Evolutionary conservation across 225 moss, liverwort and hornwort species (phyloP), one percentile per base, ranked within the genome.

Genomic region (Thuidium tamariscinum): DNA sequence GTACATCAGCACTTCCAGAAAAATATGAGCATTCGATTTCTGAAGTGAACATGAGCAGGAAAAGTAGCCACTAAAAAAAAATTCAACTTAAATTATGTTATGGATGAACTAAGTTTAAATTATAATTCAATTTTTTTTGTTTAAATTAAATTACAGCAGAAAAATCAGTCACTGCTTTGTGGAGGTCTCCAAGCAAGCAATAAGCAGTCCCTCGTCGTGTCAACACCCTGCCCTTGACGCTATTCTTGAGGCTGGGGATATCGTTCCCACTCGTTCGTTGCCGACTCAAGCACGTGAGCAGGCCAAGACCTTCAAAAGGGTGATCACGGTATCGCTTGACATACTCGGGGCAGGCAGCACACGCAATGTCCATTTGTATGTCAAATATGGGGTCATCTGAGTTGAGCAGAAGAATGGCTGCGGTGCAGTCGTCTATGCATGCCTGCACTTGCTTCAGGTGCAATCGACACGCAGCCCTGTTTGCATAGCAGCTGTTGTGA

Each of bases 391-490:
- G 88, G 26, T 89, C 89, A 52, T 91, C 91, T 14, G 86, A 90
- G 34, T 85, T 83, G 21, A 94, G 88, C 57, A 94, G 70, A 73
- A 82, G 89, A 60, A 90, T 81, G 37, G 84, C 82, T 21, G 89
- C 86, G 8, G 85, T 92, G 89, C 93, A 87, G 65, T 94, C 93
- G 8, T 94, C 93, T n/a, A 94, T 71, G 74, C 92, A 92, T 20
- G 89, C 92, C 13, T 92, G 92, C 12, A 44, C 79, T 84, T 91
- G 93, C 74, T 90, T 94, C 2, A 89, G 75, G 30, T 92, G 91
- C 59, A 94, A 82, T 87, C 93, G 89, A 74, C 92, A 93, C 36
- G 89, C 91, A 55, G 94, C 92, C 54, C 94, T 88, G 26, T 94
- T 94, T 67, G 82, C 88, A 70, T 93, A 94, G 72, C 90, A 94